Percentiles rank a stretch among this genome's conserved stretches.
Conservation (phyloP, 208 protist species). For the Leishmania arabica region DNA sequence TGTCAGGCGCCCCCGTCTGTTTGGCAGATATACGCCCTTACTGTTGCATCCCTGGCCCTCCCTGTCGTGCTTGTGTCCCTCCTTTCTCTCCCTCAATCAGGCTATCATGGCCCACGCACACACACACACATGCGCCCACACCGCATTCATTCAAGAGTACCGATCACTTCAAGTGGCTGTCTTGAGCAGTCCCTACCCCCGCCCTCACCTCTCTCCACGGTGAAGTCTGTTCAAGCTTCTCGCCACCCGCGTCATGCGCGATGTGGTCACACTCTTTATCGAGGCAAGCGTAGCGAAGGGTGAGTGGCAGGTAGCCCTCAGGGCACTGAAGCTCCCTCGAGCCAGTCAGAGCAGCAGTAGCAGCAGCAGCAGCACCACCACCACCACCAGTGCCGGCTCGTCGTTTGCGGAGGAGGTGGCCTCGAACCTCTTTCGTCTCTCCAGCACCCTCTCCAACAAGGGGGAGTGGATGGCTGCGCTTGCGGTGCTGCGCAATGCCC, state of each 20-base stretch:
- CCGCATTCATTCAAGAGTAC: not conserved
- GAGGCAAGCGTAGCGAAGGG: conserved; percentile 32
- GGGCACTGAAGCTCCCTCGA: conserved; percentile 6
- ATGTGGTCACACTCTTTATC: conserved; percentile 29
- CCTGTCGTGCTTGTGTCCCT: not conserved
- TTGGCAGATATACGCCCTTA: too few species aligned
- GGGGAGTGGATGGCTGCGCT: conserved; percentile 19
- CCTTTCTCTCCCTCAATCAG: not conserved
- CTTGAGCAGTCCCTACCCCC: not conserved
- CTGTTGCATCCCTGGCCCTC: not conserved
- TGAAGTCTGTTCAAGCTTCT: not conserved
- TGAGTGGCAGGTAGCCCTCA: conserved; percentile 31
- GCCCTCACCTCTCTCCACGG: not conserved
- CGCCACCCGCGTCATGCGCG: conserved; percentile 13
- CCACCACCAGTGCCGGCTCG: not conserved
- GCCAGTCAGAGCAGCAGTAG: not conserved
- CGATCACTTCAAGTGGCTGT: not conserved
- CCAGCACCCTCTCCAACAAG: conserved; percentile 3
- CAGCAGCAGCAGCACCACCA: too few species aligned
- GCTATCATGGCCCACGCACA: not conserved
- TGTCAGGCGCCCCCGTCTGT: not conserved
- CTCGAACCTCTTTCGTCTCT: conserved; percentile 4
- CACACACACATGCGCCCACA: not conserved
- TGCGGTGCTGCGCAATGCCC: conserved; percentile 16
- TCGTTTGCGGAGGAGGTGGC: not conserved